These are phyloP conservation scores for Hygrophorus russula DNA, from an alignment of 768 basidiomycete genomes.

Conservation along the genomic window DNA sequence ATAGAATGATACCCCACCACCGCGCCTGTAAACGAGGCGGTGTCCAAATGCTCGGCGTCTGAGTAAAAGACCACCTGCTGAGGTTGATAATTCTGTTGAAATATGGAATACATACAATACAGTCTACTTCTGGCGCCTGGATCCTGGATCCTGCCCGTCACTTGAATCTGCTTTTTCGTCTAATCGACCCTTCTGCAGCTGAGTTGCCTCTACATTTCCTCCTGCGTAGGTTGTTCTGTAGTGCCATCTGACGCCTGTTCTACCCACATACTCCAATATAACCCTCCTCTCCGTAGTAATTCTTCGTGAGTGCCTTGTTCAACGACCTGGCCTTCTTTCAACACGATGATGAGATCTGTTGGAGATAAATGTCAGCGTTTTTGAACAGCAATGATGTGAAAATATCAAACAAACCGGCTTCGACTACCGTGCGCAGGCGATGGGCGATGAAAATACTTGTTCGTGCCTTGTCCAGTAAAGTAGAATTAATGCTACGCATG, in stretches of 20 bases:
- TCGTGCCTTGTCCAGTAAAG: conserved; percentile 62
- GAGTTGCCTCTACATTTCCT: too few species aligned
- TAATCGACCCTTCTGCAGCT: too few species aligned
- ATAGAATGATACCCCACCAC: conserved; percentile 34
- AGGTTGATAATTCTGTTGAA: too few species aligned
- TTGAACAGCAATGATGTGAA: background rate
- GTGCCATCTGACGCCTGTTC: conserved; percentile 38
- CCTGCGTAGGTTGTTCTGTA: too few species aligned
- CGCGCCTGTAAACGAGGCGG: background rate
- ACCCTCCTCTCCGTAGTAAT: conserved; percentile 54
- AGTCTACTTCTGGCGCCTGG: too few species aligned
- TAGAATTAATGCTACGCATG: conserved; percentile 86
- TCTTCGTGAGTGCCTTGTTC: conserved; percentile 94
- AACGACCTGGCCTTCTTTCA: conserved; percentile 81
- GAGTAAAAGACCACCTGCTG: too few species aligned
- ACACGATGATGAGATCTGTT: conserved; percentile 86
- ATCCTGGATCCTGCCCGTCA: too few species aligned
- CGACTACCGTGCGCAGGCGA: conserved; percentile 78
- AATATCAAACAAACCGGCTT: conserved; percentile 49
- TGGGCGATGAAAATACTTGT: conserved; percentile 98
- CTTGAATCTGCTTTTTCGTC: too few species aligned
- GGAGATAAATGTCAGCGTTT: background rate
- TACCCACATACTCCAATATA: conserved; percentile 78
- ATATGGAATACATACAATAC: too few species aligned
- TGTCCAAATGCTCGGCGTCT: background rate